Percentiles rank a stretch among this genome's conserved stretches.
These are phyloP conservation scores for Narthecium ossifragum DNA, from an alignment of 106 monocot species.

Conservation along the genomic window DNA sequence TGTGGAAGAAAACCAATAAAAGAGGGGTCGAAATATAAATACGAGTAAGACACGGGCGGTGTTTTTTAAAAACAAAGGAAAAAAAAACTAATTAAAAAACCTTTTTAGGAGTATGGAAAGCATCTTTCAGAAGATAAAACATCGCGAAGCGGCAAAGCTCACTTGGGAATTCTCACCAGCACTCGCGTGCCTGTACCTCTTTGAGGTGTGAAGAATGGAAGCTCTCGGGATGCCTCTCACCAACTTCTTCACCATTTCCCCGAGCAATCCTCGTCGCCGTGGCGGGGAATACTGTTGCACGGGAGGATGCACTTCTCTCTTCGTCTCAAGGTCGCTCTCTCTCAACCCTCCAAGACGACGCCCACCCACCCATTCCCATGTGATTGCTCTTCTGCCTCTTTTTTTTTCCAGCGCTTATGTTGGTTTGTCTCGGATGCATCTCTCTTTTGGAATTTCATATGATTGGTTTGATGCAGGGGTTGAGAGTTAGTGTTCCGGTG, in stretches of 20 bases:
- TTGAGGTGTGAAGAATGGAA: conserved; percentile 24
- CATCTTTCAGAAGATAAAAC: too few species aligned
- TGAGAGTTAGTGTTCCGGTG: conserved; percentile 21
- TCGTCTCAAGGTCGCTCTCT: background rate
- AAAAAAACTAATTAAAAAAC: too few species aligned
- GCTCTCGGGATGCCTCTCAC: conserved; percentile 9
- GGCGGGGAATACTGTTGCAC: background rate
- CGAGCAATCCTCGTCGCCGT: conserved; percentile 4
- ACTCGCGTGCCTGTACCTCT: too few species aligned
- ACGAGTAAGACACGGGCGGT: too few species aligned
- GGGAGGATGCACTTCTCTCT: too few species aligned
- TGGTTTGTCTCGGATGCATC: background rate
- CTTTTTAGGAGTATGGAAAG: too few species aligned
- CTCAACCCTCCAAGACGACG: background rate
- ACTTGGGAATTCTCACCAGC: too few species aligned
- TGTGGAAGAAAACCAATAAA: too few species aligned
- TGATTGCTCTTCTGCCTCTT: background rate
- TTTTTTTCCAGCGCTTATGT: background rate
- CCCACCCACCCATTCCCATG: conserved; percentile 1
- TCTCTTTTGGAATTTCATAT: background rate
- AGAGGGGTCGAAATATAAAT: too few species aligned
- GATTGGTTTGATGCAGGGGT: conserved; percentile 13
- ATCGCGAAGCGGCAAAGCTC: too few species aligned
- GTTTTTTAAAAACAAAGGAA: too few species aligned
- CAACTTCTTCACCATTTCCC: background rate